These are phyloP conservation scores for Penicillium paradoxum DNA, from an alignment of 495 filamentous ascomycete genomes.

Conservation along the genomic window DNA sequence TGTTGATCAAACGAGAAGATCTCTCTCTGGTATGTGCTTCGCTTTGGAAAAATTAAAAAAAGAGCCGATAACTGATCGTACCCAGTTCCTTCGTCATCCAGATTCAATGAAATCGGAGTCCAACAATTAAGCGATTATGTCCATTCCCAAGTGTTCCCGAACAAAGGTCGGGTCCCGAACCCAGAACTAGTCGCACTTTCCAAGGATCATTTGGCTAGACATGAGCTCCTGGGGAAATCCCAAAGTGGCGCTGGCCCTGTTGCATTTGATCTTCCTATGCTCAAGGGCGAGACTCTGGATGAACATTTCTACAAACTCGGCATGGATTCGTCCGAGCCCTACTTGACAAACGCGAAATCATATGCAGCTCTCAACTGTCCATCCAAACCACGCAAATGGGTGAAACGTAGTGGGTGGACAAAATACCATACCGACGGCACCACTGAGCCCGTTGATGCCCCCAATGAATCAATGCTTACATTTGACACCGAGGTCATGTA, in stretches of 20 bases:
- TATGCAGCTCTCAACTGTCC: constrained; percentile 65
- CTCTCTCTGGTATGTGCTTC: constrained; percentile 35
- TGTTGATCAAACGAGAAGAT: constrained; percentile 8
- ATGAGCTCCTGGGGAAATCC: constrained; percentile 88
- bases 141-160: constrained; percentile 76
- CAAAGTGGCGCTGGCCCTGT: constrained; percentile 69
- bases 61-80: constrained; percentile 17
- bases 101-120: constrained; percentile 89
- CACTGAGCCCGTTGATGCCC: constrained; percentile 65
- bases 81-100: constrained; percentile 53
- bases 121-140: constrained; percentile 85
- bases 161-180: constrained; percentile 51
- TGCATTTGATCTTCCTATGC: constrained; percentile 74
- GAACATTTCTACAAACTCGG: constrained; percentile 95
- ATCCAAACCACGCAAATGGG: constrained; percentile 74
- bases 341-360: constrained; percentile 65
- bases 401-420: constrained; percentile 83
- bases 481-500: constrained; percentile 99
- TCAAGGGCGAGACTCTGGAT: constrained; percentile 78
- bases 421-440: constrained; percentile 77
- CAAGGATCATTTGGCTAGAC: constrained; percentile 74
- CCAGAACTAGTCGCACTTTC: constrained; percentile 71
- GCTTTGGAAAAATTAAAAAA: background rate
- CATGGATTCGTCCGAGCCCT: constrained; percentile 84
- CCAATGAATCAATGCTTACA: constrained; percentile 73